Conservation (phyloP, 768 basidiomycete genomes). For the Galerina sulciceps region DNA sequence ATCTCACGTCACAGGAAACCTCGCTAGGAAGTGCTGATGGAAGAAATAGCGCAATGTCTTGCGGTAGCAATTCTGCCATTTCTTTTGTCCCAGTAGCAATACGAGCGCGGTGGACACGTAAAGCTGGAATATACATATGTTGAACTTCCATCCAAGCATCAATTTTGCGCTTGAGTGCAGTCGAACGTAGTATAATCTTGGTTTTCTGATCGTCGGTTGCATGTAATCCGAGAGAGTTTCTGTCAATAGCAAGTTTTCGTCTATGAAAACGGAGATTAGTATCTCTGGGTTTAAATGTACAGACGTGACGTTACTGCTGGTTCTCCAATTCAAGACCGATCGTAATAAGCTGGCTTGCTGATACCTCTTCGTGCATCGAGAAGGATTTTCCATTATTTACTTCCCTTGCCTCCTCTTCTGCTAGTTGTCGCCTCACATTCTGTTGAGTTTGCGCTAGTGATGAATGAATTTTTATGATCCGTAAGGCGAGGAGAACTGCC, state of each 20-base stretch:
- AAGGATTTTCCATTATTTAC: background rate
- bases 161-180: conserved; percentile 5
- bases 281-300: too few relatives aligned
- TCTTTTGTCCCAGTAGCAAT: background rate
- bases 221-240: background rate
- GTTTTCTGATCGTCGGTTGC: conserved; percentile 9
- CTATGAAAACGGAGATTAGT: background rate
- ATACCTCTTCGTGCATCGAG: background rate
- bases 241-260: background rate
- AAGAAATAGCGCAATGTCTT: conserved; percentile 5
- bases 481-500: background rate
- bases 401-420: background rate
- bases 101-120: background rate
- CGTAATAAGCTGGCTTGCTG: conserved; percentile 3
- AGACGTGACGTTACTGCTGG: conserved; percentile 15
- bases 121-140: conserved; percentile 9
- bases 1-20: background rate
- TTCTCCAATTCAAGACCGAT: conserved; percentile 9
- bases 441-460: background rate
- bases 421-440: conserved; percentile 1
- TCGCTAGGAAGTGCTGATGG: background rate
- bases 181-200: conserved; percentile 1
- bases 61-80: background rate
- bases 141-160: conserved; percentile 10
- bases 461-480: background rate